Evolutionary conservation across 78 protist genomes (phyloP).

Genomic region (Dictyostelium brefeldianum): DNA sequence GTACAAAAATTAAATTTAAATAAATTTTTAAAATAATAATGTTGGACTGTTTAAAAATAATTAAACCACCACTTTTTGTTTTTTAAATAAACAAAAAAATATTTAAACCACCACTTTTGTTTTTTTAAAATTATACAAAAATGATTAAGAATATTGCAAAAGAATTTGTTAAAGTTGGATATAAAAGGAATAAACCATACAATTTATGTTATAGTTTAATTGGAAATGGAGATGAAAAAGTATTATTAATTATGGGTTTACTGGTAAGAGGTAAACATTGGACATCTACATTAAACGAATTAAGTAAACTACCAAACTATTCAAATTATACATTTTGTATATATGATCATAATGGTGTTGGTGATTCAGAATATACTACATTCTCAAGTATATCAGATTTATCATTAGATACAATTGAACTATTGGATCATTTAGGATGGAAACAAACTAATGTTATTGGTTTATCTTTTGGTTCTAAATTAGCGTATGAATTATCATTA

Average conservation of each 20-base stretch:
- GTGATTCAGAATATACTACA: background rate
- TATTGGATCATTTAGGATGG: constrained; percentile 74
- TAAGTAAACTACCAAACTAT: background rate
- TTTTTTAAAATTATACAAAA: too few relatives aligned
- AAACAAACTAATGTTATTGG: constrained; percentile 36
- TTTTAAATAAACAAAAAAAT: too few relatives aligned
- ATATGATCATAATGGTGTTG: background rate
- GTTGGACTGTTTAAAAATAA: too few relatives aligned
- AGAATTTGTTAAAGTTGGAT: background rate
- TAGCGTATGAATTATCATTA: constrained; percentile 27
- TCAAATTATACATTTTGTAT: background rate
- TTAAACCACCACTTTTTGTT: too few relatives aligned
- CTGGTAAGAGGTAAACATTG: background rate
- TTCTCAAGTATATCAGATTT: background rate
- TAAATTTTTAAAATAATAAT: too few relatives aligned
- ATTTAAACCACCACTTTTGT: too few relatives aligned
- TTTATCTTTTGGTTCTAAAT: constrained; percentile 75
- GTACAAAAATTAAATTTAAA: too few relatives aligned
- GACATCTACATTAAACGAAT: background rate
- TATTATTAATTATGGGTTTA: background rate
- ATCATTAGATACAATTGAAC: constrained; percentile 55
- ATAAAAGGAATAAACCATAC: background rate
- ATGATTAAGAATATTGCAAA: too few relatives aligned
- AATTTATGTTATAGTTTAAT: background rate
- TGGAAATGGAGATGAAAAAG: background rate